phyloP scores from a whole-genome alignment of 352 stramenopile species.

The Phytophthora hibernalis region DNA sequence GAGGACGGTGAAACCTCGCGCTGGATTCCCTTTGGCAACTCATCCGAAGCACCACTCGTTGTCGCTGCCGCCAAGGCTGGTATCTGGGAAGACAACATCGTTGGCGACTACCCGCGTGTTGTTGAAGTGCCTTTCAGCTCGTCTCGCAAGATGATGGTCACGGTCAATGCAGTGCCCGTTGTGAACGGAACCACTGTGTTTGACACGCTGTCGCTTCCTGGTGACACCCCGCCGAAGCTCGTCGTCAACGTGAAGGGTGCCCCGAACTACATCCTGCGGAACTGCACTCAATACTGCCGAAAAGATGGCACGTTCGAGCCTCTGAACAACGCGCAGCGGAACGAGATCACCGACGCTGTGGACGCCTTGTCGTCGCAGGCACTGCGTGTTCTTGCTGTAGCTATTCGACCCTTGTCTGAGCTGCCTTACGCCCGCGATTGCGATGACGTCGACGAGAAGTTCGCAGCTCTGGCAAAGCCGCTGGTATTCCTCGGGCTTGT shows the following conservation, averaged over 20 bases:
- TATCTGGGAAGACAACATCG: constrained; percentile 62
- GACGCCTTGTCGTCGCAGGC: constrained; percentile 78
- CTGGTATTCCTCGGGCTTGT: constrained; percentile 94
- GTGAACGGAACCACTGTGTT: constrained; percentile 42
- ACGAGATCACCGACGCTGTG: constrained; percentile 63
- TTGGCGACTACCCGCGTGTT: constrained; percentile 71
- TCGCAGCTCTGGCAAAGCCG: constrained; percentile 62
- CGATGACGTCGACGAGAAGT: constrained; percentile 78
- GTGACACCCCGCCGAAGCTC: constrained; percentile 46
- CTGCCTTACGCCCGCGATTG: constrained; percentile 52
- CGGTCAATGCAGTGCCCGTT: constrained; percentile 59
- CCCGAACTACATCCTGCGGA: constrained; percentile 75
- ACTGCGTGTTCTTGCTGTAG: constrained; percentile 91
- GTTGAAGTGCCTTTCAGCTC: constrained; percentile 96
- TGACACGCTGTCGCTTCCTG: constrained; percentile 45
- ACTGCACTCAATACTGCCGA: constrained; percentile 64
- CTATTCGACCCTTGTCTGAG: constrained; percentile 71
- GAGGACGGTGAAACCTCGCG: constrained; percentile 41
- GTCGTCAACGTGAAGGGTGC: constrained; percentile 73
- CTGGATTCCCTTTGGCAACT: constrained; percentile 74
- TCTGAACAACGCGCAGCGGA: constrained; percentile 51
- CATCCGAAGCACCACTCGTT: constrained; percentile 77
- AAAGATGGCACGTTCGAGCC: constrained; percentile 57
- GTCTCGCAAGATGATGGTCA: constrained; percentile 95
- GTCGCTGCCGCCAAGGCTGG: constrained; percentile 75